phyloP scores from a whole-genome alignment of 495 filamentous ascomycete species.

The Tuber calosporum region DNA sequence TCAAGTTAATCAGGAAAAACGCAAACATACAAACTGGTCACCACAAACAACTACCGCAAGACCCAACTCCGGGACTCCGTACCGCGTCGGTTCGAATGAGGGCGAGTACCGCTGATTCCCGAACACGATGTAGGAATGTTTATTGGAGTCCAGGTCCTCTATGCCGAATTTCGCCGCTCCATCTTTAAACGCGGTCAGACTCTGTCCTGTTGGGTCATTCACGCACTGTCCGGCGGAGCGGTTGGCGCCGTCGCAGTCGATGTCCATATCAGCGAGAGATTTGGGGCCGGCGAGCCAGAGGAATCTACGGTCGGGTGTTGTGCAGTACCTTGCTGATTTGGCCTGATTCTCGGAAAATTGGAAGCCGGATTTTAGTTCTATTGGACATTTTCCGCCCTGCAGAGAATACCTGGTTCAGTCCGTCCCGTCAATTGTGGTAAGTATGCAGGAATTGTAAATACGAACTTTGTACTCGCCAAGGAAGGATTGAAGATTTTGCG shows the following conservation, averaged over 20 bases:
- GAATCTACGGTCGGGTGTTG: conserved; percentile 5
- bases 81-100: conserved; percentile 49
- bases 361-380: neutral
- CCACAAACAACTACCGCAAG: conserved; percentile 59
- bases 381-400: neutral
- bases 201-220: conserved; percentile 50
- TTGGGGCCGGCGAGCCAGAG: conserved; percentile 21
- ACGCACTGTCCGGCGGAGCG: conserved; percentile 48
- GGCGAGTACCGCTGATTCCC: conserved; percentile 50
- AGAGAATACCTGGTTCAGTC: neutral
- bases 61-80: conserved; percentile 55
- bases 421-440: neutral
- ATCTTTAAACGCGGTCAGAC: conserved; percentile 52
- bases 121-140: conserved; percentile 61
- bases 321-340: conserved; percentile 12
- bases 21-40: conserved; percentile 47
- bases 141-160: conserved; percentile 53
- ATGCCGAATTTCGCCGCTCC: conserved; percentile 47
- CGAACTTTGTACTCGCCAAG: conserved; percentile 26
- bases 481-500: conserved; percentile 24
- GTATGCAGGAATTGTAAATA: neutral
- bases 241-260: conserved; percentile 61
- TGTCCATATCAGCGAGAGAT: conserved; percentile 52
- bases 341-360: neutral
- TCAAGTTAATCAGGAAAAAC: neutral